Percentiles rank a stretch among this genome's conserved stretches.
Conservation (phyloP, 176 grass and related monocot genomes). For the Coix lacrymajobi region DNA sequence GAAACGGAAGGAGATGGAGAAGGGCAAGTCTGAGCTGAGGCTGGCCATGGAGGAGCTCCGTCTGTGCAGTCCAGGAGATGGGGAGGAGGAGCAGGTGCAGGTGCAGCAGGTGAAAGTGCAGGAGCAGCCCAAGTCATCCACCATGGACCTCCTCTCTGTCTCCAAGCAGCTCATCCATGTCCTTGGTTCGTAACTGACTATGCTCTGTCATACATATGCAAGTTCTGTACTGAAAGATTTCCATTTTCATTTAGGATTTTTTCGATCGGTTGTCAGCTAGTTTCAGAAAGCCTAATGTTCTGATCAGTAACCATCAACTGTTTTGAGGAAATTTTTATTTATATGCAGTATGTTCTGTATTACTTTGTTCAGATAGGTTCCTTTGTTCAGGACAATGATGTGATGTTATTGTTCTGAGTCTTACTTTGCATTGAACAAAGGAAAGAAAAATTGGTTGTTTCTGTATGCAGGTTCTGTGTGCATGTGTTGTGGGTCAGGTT, state of each 20-base stretch:
- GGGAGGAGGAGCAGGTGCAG: conserved; percentile 10
- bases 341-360: not conserved
- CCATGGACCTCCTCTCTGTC: conserved; percentile 50
- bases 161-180: conserved; percentile 74
- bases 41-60: conserved; percentile 64
- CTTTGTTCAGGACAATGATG: not conserved
- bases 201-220: conserved; percentile 2
- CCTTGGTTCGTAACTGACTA: conserved; percentile 52
- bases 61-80: conserved; percentile 27
- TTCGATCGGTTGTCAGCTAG: not conserved
- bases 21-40: conserved; percentile 63
- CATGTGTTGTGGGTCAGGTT: not conserved
- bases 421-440: not conserved
- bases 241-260: not conserved
- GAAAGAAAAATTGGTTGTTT: not conserved
- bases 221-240: not conserved
- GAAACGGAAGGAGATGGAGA: conserved; percentile 46
- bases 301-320: not conserved
- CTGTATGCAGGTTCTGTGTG: not conserved
- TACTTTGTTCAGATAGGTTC: not conserved
- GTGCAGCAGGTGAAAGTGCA: conserved; percentile 18
- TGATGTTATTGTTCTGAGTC: not conserved
- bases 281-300: not conserved
- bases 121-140: conserved; percentile 39
- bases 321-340: not conserved